These are phyloP conservation scores for Multifurca ochricompacta DNA, from an alignment of 768 basidiomycete species.

Conservation along the genomic window DNA sequence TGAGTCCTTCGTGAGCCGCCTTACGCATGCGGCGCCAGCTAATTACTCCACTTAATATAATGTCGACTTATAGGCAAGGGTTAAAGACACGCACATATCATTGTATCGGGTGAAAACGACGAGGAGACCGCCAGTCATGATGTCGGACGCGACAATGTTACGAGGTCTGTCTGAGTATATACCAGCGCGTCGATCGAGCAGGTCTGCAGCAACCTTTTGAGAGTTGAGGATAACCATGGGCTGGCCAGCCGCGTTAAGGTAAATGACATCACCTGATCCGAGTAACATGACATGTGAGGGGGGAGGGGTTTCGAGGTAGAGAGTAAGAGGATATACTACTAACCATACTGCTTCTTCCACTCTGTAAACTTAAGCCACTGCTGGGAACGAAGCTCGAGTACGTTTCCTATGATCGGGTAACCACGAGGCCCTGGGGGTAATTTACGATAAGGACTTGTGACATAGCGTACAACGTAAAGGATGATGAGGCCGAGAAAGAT, in stretches of 20 bases:
- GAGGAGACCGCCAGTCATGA: conserved; percentile 19
- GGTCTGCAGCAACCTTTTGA: conserved; percentile 25
- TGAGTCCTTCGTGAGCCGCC: conserved; percentile 30
- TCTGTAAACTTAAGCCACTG: conserved; percentile 19
- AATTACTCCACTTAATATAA: not conserved
- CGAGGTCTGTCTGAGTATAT: conserved; percentile 27
- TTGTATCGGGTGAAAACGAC: conserved; percentile 18
- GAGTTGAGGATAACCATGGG: conserved; percentile 26
- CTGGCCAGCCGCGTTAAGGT: conserved; percentile 21
- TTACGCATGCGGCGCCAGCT: conserved; percentile 33
- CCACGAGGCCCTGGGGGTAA: conserved; percentile 14
- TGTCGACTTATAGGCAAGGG: not conserved
- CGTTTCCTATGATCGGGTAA: conserved; percentile 17
- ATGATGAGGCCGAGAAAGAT: conserved; percentile 1
- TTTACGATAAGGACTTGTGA: conserved; percentile 13
- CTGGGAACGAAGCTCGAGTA: conserved; percentile 9
- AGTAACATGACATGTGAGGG: not conserved
- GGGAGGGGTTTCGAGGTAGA: too few species aligned
- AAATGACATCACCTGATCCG: conserved; percentile 12
- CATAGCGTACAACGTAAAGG: not conserved
- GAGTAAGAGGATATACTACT: not conserved
- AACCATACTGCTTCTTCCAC: conserved; percentile 16
- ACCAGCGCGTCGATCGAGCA: conserved; percentile 26
- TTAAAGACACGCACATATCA: conserved; percentile 6
- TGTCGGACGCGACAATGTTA: conserved; percentile 18